phyloP scores from a whole-genome alignment of 2,329 filamentous ascomycete species.

The Xylogone sp. region DNA sequence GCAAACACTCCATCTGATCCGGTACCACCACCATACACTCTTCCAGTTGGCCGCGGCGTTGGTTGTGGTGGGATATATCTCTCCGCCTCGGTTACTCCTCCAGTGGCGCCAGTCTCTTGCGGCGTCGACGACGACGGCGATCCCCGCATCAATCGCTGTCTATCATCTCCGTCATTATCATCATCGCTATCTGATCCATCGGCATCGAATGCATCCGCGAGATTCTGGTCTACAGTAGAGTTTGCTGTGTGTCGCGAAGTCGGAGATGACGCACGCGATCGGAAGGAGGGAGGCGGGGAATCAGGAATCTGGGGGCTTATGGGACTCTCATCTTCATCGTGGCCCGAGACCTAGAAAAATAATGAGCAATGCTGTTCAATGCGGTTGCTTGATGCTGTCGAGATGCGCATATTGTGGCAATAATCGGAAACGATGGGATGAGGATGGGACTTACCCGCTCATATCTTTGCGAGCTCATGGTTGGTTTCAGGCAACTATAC shows the following conservation, averaged over 20 bases:
- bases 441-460: slow-evolving; percentile 46
- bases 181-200: slow-evolving; percentile 70
- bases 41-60: slow-evolving; percentile 20
- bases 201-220: slow-evolving; percentile 89
- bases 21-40: slow-evolving; percentile 69
- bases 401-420: background rate
- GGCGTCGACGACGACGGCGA: slow-evolving; percentile 30
- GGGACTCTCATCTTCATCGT: slow-evolving; percentile 50
- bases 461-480: slow-evolving; percentile 39
- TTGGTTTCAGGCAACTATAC: slow-evolving; percentile 6
- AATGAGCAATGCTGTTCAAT: background rate
- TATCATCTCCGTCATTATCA: slow-evolving; percentile 73
- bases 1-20: slow-evolving; percentile 94
- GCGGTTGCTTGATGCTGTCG: background rate
- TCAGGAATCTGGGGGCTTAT: slow-evolving; percentile 27
- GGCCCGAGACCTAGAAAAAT: slow-evolving; percentile 48
- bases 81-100: slow-evolving; percentile 16
- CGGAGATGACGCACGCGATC: slow-evolving; percentile 73
- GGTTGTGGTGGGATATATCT: slow-evolving; percentile 2
- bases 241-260: slow-evolving; percentile 39
- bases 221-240: slow-evolving; percentile 66
- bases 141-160: slow-evolving; percentile 79
- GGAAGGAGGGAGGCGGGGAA: slow-evolving; percentile 80
- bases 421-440: slow-evolving; percentile 1
- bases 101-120: slow-evolving; percentile 16